Conservation (phyloP, 805 yeast species). For the Kurtzmaniella cleridarum region DNA sequence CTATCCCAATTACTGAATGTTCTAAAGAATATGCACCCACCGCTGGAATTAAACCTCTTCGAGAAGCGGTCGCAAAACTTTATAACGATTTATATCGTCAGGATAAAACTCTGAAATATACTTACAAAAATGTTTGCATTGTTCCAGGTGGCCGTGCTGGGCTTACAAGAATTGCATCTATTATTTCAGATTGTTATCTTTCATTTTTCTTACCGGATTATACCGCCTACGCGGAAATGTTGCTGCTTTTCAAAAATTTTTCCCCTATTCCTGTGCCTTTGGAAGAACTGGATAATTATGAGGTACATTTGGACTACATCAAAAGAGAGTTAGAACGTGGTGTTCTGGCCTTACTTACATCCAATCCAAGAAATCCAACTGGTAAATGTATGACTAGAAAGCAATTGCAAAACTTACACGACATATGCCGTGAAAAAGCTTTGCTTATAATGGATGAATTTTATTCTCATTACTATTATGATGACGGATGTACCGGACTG, state of each 20-base stretch:
- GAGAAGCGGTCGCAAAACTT: constrained; percentile 54
- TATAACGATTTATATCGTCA: constrained; percentile 52
- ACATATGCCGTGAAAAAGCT: constrained; percentile 48
- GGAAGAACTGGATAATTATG: constrained; percentile 52
- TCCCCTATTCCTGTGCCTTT: constrained; percentile 61
- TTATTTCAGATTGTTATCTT: constrained; percentile 52
- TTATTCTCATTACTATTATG: constrained; percentile 54
- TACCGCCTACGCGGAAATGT: constrained; percentile 63
- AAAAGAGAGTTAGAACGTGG: constrained; percentile 51
- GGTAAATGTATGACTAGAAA: constrained; percentile 46
- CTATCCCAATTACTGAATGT: constrained; percentile 41
- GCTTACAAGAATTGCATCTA: constrained; percentile 55
- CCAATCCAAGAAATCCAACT: constrained; percentile 61
- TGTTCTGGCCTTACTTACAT: constrained; percentile 52
- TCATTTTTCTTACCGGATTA: constrained; percentile 59
- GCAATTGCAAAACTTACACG: constrained; percentile 45
- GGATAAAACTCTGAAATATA: constrained; percentile 46
- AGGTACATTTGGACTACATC: constrained; percentile 47
- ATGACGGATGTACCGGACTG: constrained; percentile 48
- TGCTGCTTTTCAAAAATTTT: constrained; percentile 56
- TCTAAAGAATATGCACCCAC: constrained; percentile 57
- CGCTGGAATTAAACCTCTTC: constrained; percentile 47
- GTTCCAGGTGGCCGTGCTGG: constrained; percentile 67
- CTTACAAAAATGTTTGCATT: constrained; percentile 55
- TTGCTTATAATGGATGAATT: constrained; percentile 61